These are phyloP conservation scores for Lavandula angustifolia DNA, from an alignment of 257 asterid species.

Conservation along the genomic window DNA sequence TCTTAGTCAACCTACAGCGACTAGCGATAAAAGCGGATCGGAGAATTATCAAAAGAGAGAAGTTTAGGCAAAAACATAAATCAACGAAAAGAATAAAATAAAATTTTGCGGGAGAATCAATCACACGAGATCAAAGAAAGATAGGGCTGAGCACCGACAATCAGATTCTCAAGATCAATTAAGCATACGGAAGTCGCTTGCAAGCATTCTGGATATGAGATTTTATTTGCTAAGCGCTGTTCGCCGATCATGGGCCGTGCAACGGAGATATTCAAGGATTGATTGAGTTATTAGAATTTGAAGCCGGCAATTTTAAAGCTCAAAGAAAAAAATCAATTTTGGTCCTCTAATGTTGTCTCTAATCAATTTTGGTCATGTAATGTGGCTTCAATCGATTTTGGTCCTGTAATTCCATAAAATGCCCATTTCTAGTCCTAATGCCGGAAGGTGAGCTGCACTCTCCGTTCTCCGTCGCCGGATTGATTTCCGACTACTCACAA, in stretches of 20 bases:
- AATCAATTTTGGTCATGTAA: no score
- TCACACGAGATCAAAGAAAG: neutral
- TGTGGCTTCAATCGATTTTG: no score
- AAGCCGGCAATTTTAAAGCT: constrained; percentile 41
- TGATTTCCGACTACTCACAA: no score
- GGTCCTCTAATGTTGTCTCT: no score
- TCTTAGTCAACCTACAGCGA: constrained; percentile 27
- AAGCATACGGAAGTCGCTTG: neutral
- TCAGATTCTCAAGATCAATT: neutral
- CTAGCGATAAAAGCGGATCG: constrained; percentile 33
- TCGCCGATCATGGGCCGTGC: constrained; percentile 6
- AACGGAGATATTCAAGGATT: neutral
- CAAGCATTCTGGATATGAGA: constrained; percentile 1
- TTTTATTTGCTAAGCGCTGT: neutral
- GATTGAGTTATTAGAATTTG: constrained; percentile 3
- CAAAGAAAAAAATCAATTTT: no score
- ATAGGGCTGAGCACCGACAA: constrained; percentile 7
- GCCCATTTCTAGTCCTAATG: no score
- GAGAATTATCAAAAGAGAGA: constrained; percentile 12
- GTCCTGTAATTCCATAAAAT: no score
- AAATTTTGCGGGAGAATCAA: neutral
- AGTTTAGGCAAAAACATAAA: constrained; percentile 12
- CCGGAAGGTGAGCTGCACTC: no score
- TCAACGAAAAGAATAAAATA: neutral
- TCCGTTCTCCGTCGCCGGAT: no score